A percentile compares a stretch with the other conserved stretches of the same genome.
Conservation (phyloP, 2,329 filamentous ascomycete species). For the Cercospora zeae-maydis region DNA sequence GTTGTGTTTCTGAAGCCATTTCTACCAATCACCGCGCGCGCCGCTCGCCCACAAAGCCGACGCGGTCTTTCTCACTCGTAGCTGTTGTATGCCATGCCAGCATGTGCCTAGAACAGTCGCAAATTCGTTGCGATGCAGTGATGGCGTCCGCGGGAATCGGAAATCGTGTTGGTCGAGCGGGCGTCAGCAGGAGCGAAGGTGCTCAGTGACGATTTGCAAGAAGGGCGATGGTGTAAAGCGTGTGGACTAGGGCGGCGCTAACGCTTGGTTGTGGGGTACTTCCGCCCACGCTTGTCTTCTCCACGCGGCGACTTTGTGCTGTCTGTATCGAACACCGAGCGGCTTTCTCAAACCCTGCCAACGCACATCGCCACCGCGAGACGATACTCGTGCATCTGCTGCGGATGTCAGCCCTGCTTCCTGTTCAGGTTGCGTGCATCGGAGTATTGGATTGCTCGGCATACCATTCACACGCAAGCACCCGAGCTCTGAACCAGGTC, state of each 20-base stretch:
- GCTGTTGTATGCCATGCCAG: conserved; percentile 9
- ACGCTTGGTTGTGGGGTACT: conserved; percentile 3
- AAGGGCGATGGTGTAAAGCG: background rate
- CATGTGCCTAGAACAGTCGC: background rate
- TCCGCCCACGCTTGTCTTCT: background rate
- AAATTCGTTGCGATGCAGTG: background rate
- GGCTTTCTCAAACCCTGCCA: background rate
- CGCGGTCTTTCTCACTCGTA: conserved; percentile 16
- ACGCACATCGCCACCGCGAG: background rate
- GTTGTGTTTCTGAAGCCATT: conserved; percentile 25
- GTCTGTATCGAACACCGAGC: background rate
- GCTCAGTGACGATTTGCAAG: background rate
- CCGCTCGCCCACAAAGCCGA: conserved; percentile 8
- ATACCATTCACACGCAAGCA: background rate
- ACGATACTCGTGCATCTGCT: background rate
- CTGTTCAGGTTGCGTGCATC: background rate
- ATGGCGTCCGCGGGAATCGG: background rate
- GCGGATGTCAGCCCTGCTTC: background rate
- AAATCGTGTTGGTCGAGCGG: background rate
- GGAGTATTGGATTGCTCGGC: background rate
- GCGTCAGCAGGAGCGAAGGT: background rate
- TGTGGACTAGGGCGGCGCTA: background rate
- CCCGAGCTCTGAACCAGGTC: background rate
- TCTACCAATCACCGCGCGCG: conserved; percentile 9
- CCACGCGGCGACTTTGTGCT: conserved; percentile 9